Conservation (phyloP, 164 flowering plant species). For the Vitis rotundifolia region DNA sequence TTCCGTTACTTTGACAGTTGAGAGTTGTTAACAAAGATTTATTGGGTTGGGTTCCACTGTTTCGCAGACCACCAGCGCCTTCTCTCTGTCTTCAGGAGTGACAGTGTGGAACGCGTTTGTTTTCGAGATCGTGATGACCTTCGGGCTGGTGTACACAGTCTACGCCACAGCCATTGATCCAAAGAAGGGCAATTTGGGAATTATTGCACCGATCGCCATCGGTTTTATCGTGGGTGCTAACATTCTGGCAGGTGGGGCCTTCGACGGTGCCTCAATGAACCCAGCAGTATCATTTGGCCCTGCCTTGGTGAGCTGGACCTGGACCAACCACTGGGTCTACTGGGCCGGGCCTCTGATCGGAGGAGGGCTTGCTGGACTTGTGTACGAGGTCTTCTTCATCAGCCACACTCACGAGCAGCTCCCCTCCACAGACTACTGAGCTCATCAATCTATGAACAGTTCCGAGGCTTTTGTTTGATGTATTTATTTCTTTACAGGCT, state of each 20-base stretch:
- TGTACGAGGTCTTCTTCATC: slow-evolving; percentile 62
- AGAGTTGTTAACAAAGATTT: background rate
- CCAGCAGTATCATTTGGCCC: slow-evolving; percentile 84
- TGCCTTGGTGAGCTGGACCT: slow-evolving; percentile 71
- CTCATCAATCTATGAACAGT: background rate
- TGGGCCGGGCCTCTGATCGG: slow-evolving; percentile 86
- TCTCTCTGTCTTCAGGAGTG: slow-evolving; percentile 50
- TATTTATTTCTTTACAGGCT: slow-evolving; percentile 3
- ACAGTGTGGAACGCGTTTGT: slow-evolving; percentile 60
- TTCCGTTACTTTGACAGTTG: background rate
- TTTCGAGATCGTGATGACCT: slow-evolving; percentile 86
- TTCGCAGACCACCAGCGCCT: slow-evolving; percentile 41
- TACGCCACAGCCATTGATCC: slow-evolving; percentile 83
- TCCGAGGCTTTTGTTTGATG: background rate
- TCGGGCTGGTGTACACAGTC: slow-evolving; percentile 80
- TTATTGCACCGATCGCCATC: slow-evolving; percentile 73
- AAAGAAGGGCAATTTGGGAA: slow-evolving; percentile 63
- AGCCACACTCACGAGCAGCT: slow-evolving; percentile 40
- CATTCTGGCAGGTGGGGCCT: slow-evolving; percentile 73
- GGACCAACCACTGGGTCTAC: slow-evolving; percentile 78
- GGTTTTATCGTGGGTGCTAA: slow-evolving; percentile 86
- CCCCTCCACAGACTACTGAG: slow-evolving; percentile 35
- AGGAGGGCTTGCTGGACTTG: slow-evolving; percentile 62
- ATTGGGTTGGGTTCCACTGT: background rate
- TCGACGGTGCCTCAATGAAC: slow-evolving; percentile 89